Evolutionary conservation across 1,284 basidiomycete genomes (phyloP).

Genomic region (Chiua sp.): DNA sequence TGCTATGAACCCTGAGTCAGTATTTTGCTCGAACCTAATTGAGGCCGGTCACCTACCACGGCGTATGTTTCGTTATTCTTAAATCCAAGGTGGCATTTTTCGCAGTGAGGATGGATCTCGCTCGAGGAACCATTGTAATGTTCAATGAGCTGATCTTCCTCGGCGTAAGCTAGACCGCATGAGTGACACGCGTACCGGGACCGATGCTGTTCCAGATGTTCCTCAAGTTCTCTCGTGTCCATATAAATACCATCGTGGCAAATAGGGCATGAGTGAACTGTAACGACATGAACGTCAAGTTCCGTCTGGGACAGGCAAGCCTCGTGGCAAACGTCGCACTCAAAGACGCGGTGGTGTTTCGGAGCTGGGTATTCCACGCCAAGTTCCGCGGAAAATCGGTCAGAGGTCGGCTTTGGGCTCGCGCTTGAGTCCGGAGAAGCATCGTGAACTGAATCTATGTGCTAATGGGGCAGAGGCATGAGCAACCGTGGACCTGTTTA

Average conservation of each 20-base stretch:
- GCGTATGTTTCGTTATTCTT: conserved; percentile 16
- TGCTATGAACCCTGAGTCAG: conserved; percentile 25
- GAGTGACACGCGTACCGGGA: conserved; percentile 29
- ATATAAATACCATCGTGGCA: conserved; percentile 38
- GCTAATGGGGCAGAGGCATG: conserved; percentile 20
- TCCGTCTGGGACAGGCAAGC: conserved; percentile 27
- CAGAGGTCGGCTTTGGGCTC: conserved; percentile 13
- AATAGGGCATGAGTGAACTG: conserved; percentile 39
- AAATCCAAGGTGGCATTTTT: conserved; percentile 32
- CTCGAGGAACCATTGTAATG: conserved; percentile 32
- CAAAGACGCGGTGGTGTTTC: conserved; percentile 12
- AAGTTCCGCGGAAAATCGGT: conserved; percentile 13
- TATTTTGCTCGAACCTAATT: neutral
- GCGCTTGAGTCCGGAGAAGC: conserved; percentile 18
- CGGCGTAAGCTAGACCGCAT: conserved; percentile 29
- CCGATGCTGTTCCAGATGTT: conserved; percentile 37
- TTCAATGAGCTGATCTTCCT: conserved; percentile 33
- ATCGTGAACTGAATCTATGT: conserved; percentile 19
- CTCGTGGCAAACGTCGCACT: conserved; percentile 34
- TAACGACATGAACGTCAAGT: conserved; percentile 35
- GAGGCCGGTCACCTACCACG: conserved; percentile 22
- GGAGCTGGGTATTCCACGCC: conserved; percentile 5
- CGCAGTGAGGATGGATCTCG: conserved; percentile 33
- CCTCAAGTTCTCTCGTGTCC: conserved; percentile 28
- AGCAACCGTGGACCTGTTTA: conserved; percentile 11